Base-by-base conservation (phyloP, 805 yeast species). In the Grigorovia humatica region DNA sequence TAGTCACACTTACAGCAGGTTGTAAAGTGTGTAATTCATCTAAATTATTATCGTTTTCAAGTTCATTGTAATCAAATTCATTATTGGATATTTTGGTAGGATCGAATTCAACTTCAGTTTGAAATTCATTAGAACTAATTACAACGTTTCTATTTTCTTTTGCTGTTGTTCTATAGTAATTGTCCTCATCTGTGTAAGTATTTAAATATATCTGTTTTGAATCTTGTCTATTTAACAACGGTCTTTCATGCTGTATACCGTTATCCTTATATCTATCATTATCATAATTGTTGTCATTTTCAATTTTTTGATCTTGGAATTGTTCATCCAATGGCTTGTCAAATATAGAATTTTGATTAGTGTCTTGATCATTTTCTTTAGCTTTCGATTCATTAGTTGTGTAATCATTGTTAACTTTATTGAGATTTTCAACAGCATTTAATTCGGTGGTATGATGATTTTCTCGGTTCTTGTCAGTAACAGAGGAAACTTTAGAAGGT, bases 1-100 rank as follows among this genome's bases (percentile, higher is more conserved):
- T 55, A 9, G 55, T 54, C 2, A 57, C 58, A 42, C 54, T 57
- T 0, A 57, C 57, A 13, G 59, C 59, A 17, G 59, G 59, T 49
- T 55, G 58, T 43, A 60, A 54, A 8, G 52, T n/a, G 7, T 56
- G 52, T 20, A 50, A 43, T 4, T 17, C 53, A 9, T 48, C 52
- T 17, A 15, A 6, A 23, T 23, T 23, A 23, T 23, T 23, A 23
- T 23, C 27, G 27, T 23, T 35, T 8, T 11, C 38, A 2, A 32
- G 29, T 4, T 42, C 41, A 15, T 43, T 8, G 2, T 43, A 44
- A 7, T 32, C 43, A 13, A 44, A 41, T 27, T 18, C 38, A 17
- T 2, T 29, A 17, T 30, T 38, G 18, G 42, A 18, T 2, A 15
- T 29, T 3, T 9, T 30, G 9, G 18, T 12, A 12, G 38, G 27